Conservation (phyloP, 1,284 basidiomycete genomes). For the Ceratorhiza oryzae-sativae region DNA sequence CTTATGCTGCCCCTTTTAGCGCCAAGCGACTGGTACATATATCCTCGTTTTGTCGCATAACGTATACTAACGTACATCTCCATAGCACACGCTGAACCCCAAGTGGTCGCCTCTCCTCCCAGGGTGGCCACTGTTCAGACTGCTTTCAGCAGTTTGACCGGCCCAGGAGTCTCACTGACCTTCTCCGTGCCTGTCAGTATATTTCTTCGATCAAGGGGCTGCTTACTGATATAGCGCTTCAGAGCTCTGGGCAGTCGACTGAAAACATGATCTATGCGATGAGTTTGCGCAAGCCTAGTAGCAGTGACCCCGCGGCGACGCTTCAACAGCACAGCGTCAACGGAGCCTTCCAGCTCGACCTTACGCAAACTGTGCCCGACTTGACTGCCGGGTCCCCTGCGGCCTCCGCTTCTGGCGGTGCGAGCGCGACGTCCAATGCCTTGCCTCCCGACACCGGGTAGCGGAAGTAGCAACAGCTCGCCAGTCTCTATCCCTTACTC, state of each 20-base stretch:
- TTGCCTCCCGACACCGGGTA: conserved; percentile 19
- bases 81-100: conserved; percentile 38
- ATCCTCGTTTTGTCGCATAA: not conserved
- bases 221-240: conserved; percentile 4
- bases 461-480: conserved; percentile 9
- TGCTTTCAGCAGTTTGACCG: conserved; percentile 4
- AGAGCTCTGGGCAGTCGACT: conserved; percentile 33
- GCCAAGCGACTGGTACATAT: conserved; percentile 13
- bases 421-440: not conserved
- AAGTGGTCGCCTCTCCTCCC: conserved; percentile 30
- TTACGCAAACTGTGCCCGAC: conserved; percentile 18
- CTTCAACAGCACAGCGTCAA: conserved; percentile 11
- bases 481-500: not conserved
- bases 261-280: conserved; percentile 33
- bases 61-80: not conserved
- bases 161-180: conserved; percentile 16
- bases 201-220: not conserved
- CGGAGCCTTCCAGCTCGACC: conserved; percentile 11
- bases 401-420: not conserved
- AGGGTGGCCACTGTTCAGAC: conserved; percentile 32
- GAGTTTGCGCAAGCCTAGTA: not conserved
- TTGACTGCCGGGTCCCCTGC: not conserved
- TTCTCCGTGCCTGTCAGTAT: conserved; percentile 32
- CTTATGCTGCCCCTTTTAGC: not conserved
- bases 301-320: conserved; percentile 7